phyloP scores from a whole-genome alignment of 257 asterid species.

The Lycium barbarum region DNA sequence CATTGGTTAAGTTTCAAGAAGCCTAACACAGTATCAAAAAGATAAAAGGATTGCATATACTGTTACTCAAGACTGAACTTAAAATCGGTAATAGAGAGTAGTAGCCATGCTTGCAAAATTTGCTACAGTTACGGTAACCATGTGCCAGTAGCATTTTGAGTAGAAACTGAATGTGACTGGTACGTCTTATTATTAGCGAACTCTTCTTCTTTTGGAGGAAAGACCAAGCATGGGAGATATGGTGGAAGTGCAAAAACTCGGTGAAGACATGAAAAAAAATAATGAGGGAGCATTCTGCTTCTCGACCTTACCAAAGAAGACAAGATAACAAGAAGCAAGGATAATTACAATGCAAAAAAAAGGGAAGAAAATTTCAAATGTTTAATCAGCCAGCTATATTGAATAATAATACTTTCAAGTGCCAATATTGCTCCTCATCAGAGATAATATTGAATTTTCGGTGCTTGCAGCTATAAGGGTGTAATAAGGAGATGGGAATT shows the following conservation, averaged over 20 bases:
- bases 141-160: neutral
- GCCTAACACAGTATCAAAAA: neutral
- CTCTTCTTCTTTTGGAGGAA: conserved; percentile 13
- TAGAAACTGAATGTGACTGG: conserved; percentile 24
- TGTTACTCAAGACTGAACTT: neutral
- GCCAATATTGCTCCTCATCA: conserved; percentile 1
- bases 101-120: neutral
- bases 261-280: neutral
- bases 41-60: neutral
- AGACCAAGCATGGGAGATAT: neutral
- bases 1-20: conserved; percentile 8
- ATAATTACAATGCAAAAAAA: neutral
- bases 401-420: conserved; percentile 9
- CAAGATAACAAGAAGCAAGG: conserved; percentile 13
- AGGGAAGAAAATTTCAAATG: conserved; percentile 14
- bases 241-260: neutral
- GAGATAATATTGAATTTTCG: neutral
- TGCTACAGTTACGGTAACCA: neutral
- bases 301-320: neutral
- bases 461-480: neutral
- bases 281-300: conserved; percentile 5
- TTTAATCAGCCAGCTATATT: neutral
- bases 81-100: neutral
- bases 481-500: conserved; percentile 19
- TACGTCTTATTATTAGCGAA: neutral